Evolutionary conservation across 768 basidiomycete genomes (phyloP), one percentile per base, ranked within the genome.

Genomic region (Suillus brevipes): DNA sequence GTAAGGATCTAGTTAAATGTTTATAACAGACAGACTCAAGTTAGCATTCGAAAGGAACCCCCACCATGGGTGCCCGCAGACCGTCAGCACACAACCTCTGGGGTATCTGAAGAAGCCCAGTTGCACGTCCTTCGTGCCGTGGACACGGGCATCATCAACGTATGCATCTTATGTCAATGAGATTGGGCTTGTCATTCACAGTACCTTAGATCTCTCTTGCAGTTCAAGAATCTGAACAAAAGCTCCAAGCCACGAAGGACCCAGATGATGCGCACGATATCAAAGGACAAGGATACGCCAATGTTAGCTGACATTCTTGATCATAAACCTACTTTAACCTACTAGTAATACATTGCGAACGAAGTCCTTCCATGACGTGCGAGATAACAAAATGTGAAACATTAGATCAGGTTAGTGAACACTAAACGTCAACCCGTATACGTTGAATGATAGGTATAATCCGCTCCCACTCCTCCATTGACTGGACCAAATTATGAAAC

Each of bases 381-480:
- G 66, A 20, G 38, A 50, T 58, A 64, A 65, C 63, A 67, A 28
- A 55, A 66, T 18, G 37, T 47, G 62, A 65, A 64, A 65, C 31
- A 65, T 64, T 64, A 70, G 60, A 71, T 72, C 67, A 65, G 57
- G 20, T 63, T 25, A 43, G 40, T 62, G 40, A 43, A 43, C 68
- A 61, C 80, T 85, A 94, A 74, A 94, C 87, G 78, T 95, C 94
- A 79, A 97, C 95, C 62, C 93, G 89, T 81, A 97, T 97, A 63
- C 93, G 91, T 77, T 96, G 93, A 73, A 97, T 89, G 70, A 95
- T 81, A 70, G 95, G 92, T 83, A 95, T 94, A 74, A 96, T 91
- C 78, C 91, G 84, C 62, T 98, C 95, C 95, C 95, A 98, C 76
- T 98, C 95, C 70, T 98, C 94, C 92, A 97, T 95, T 62, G 93